Evolutionary conservation across 2,329 filamentous ascomycete genomes (phyloP), one percentile per base, ranked within the genome.

Genomic region (Exophiala sideris): DNA sequence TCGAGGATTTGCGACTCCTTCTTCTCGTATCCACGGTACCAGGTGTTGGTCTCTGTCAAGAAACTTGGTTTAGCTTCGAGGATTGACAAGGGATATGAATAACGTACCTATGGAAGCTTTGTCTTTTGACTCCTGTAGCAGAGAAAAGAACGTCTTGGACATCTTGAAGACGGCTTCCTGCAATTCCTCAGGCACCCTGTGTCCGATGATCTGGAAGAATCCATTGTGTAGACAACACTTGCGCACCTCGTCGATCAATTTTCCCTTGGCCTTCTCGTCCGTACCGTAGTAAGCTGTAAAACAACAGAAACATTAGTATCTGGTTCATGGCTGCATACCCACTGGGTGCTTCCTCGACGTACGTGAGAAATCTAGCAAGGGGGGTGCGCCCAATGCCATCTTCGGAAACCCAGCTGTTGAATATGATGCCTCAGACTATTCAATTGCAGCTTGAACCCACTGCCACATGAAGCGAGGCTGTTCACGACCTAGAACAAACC

Each of bases 181-280:
- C 12, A 77, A 63, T 5, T 63, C 56, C 3, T 67, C 54, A 1
- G 74, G 66, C 3, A 82, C 70, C 3, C 70, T 66, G 60, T 81
- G 78, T 9, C 74, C 74, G 5, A 71, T 68, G 47, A 82, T 73
- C 59, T 80, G 77, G 66, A 82, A 80, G 66, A 81, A 81, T 3
- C 79, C 78, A 29, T 69, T 78, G 61, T 67, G 72, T 16, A 71
- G 65, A 57, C 76, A 78, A 46, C 73, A 73, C 29, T 68, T 62
- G 7, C 73, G 67, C 29, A 78, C 66, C 44, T 73, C 66, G 0
- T 67, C 56, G 1, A 73, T 63, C 32, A 60, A 35, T 11, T 64
- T 52, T 3, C 60, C 57, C 53, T 69, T 70, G 6, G 67, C 66
- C 7, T 57, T 58, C 42, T 46, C 51, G 38, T 71, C 64, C 3